Conservation (phyloP, 2,329 filamentous ascomycete genomes). For the Annulohypoxylon truncatum region DNA sequence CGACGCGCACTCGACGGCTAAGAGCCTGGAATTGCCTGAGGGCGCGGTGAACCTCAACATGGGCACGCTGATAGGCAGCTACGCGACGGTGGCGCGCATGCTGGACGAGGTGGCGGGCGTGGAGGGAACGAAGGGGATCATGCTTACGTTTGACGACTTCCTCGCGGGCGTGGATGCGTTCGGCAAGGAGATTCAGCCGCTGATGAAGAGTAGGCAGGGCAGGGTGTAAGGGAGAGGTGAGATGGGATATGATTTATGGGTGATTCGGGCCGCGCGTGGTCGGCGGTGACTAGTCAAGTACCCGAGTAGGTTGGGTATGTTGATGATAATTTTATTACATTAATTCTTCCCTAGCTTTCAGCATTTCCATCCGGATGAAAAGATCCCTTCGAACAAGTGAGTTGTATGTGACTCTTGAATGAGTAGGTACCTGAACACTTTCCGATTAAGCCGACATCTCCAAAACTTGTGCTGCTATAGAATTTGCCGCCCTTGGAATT, state of each 20-base stretch:
- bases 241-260: background rate
- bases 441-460: no score
- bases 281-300: background rate
- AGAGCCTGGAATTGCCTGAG: constrained; percentile 45
- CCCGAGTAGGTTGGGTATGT: background rate
- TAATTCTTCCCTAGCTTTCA: background rate
- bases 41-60: constrained; percentile 50
- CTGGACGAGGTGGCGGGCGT: constrained; percentile 50
- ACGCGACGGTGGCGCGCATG: constrained; percentile 47
- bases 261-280: background rate
- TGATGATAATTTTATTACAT: background rate
- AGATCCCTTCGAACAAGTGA: background rate
- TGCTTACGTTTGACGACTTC: constrained; percentile 52
- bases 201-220: constrained; percentile 49
- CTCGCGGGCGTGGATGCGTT: constrained; percentile 48
- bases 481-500: background rate
- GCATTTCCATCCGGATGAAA: background rate
- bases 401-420: background rate
- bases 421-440: background rate
- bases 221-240: constrained; percentile 11
- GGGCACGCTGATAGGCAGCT: constrained; percentile 48
- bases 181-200: constrained; percentile 50
- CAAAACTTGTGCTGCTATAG: background rate
- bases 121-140: constrained; percentile 51
- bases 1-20: constrained; percentile 47